Evolutionary conservation across 345 rosid species (phyloP).

Genomic region (Eucalyptus regnans): DNA sequence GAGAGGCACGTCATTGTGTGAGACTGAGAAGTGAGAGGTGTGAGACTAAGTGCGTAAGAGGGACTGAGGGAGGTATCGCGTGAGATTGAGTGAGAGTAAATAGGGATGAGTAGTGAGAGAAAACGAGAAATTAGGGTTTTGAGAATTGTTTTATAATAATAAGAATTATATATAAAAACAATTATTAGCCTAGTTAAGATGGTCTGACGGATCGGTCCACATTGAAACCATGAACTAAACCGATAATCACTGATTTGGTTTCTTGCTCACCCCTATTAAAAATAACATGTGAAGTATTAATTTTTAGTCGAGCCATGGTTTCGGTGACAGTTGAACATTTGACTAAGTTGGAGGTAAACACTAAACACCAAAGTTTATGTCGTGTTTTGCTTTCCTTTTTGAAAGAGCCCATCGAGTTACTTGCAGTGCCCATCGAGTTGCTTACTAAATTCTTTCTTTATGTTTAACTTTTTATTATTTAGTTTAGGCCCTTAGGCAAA

Average conservation of each 20-base stretch:
- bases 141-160: too few relatives aligned
- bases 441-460: neutral
- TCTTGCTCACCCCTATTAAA: too few relatives aligned
- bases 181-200: neutral
- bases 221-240: neutral
- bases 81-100: neutral
- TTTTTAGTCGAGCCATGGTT: neutral
- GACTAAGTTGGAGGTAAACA: neutral
- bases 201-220: fast-evolving
- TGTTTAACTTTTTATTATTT: too few relatives aligned
- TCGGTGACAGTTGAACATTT: neutral
- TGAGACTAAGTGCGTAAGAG: neutral
- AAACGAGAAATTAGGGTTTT: neutral
- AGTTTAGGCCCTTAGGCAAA: neutral
- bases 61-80: neutral
- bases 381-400: neutral
- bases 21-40: neutral
- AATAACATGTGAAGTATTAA: neutral
- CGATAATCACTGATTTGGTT: too few relatives aligned
- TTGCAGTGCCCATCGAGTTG: neutral
- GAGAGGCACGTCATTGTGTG: neutral
- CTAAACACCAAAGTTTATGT: neutral
- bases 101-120: too few relatives aligned
- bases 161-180: too few relatives aligned
- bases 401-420: neutral